These are phyloP conservation scores for Kwoniella botswanensis DNA, from an alignment of 768 basidiomycete species.

Conservation along the genomic window DNA sequence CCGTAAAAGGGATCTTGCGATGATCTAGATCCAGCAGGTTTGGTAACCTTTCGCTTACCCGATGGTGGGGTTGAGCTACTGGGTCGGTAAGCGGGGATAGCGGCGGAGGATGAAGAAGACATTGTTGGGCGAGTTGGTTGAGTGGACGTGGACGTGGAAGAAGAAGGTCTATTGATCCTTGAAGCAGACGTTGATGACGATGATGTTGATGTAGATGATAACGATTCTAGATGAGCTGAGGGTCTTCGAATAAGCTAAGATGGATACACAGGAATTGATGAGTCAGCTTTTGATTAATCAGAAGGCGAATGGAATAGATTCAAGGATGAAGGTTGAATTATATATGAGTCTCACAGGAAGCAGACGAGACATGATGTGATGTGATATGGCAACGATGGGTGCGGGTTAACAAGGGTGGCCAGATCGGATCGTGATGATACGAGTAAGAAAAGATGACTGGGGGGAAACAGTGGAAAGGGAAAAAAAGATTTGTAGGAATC, in stretches of 20 bases:
- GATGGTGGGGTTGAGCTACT: conserved; percentile 44
- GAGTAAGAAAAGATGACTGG: too few relatives aligned
- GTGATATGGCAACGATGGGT: background rate
- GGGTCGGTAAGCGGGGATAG: conserved; percentile 28
- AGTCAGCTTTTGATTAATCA: background rate
- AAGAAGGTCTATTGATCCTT: background rate
- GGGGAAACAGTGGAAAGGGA: background rate
- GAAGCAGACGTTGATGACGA: conserved; percentile 2
- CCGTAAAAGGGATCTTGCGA: conserved; percentile 65
- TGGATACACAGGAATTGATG: background rate
- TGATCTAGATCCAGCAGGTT: conserved; percentile 48
- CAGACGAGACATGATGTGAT: conserved; percentile 13
- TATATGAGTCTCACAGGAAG: conserved; percentile 11
- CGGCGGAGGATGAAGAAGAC: conserved; percentile 19
- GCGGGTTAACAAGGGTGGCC: background rate
- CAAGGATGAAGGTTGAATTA: background rate
- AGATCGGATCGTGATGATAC: background rate
- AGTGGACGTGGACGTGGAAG: background rate
- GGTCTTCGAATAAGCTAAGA: conserved; percentile 13
- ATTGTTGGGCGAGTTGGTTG: conserved; percentile 12
- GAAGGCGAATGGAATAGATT: background rate
- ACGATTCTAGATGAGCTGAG: conserved; percentile 3
- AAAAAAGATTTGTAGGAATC: conserved; percentile 3
- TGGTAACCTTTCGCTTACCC: conserved; percentile 43
- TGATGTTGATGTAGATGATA: conserved; percentile 7